A percentile compares a stretch with the other conserved stretches of the same genome.
Evolutionary conservation across 2,329 filamentous ascomycete species (phyloP).

Genomic region (Fusarium dlaminii): DNA sequence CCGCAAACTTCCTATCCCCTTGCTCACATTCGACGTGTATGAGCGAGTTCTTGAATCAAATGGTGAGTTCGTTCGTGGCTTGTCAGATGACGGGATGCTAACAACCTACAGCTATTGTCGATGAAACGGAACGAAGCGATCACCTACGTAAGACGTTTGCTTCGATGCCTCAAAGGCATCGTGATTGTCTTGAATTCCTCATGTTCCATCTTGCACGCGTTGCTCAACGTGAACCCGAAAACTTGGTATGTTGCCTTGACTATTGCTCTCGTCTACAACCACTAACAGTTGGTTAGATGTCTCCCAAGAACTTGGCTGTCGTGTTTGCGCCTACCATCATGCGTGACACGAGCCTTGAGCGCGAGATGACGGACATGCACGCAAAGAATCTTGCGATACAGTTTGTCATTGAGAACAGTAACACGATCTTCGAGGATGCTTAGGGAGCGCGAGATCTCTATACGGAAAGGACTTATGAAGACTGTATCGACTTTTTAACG

Average conservation of each 20-base stretch:
- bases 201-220: conserved; percentile 93
- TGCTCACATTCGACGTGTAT: conserved; percentile 93
- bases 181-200: conserved; percentile 90
- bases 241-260: conserved; percentile 69
- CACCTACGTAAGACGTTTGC: conserved; percentile 79
- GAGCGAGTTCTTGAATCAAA: conserved; percentile 86
- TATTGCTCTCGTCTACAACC: not conserved
- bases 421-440: conserved; percentile 75
- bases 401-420: conserved; percentile 90
- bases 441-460: conserved; percentile 20
- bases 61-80: conserved; percentile 58
- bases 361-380: conserved; percentile 96
- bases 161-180: conserved; percentile 82
- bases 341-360: conserved; percentile 86
- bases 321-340: conserved; percentile 99
- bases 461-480: conserved; percentile 7
- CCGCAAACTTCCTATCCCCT: conserved; percentile 86
- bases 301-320: conserved; percentile 92
- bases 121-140: conserved; percentile 72
- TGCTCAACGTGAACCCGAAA: conserved; percentile 82
- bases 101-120: conserved; percentile 65
- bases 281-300: conserved; percentile 72
- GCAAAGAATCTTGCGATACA: conserved; percentile 92
- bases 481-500: conserved; percentile 10
- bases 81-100: conserved; percentile 25